Conservation (phyloP, 2,329 filamentous ascomycete genomes). For the Phaeomoniella chlamydospora region DNA sequence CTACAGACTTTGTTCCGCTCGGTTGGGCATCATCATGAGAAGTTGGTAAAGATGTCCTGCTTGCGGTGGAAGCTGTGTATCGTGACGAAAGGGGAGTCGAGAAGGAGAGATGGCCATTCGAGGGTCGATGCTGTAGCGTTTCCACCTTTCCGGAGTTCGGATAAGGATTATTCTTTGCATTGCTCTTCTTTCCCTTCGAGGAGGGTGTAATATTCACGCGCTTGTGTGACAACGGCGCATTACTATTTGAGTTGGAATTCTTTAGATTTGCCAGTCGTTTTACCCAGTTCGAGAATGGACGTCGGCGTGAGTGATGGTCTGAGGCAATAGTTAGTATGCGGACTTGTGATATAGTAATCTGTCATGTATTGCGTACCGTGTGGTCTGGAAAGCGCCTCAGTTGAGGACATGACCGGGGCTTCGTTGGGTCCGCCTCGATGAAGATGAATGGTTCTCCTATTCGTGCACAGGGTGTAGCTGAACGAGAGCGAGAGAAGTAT, state of each 20-base stretch:
- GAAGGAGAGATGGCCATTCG: constrained; percentile 39
- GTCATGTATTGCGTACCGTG: constrained; percentile 23
- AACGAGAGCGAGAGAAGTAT: no score
- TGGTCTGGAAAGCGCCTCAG: constrained; percentile 23
- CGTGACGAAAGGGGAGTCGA: constrained; percentile 34
- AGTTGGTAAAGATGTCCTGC: constrained; percentile 45
- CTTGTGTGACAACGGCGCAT: constrained; percentile 21
- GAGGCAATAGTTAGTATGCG: constrained; percentile 5
- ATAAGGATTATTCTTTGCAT: constrained; percentile 70
- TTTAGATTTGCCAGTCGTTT: constrained; percentile 87
- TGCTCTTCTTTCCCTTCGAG: constrained; percentile 41
- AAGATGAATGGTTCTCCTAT: no score
- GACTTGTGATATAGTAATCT: constrained; percentile 4
- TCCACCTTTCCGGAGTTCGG: constrained; percentile 57
- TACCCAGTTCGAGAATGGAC: constrained; percentile 86
- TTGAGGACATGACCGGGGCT: constrained; percentile 23
- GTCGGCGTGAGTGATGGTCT: constrained; percentile 62
- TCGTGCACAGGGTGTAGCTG: no score
- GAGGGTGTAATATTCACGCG: constrained; percentile 10
- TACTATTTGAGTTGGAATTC: constrained; percentile 45
- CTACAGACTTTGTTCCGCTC: constrained; percentile 56
- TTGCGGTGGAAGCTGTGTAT: constrained; percentile 38
- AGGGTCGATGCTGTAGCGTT: constrained; percentile 16
- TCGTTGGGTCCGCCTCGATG: no score
- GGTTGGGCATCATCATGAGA: constrained; percentile 31